Evolutionary conservation across 371 early-diverging fungal species (phyloP), one percentile per base, ranked within the genome.

Genomic region (Actinomucor elegans): DNA sequence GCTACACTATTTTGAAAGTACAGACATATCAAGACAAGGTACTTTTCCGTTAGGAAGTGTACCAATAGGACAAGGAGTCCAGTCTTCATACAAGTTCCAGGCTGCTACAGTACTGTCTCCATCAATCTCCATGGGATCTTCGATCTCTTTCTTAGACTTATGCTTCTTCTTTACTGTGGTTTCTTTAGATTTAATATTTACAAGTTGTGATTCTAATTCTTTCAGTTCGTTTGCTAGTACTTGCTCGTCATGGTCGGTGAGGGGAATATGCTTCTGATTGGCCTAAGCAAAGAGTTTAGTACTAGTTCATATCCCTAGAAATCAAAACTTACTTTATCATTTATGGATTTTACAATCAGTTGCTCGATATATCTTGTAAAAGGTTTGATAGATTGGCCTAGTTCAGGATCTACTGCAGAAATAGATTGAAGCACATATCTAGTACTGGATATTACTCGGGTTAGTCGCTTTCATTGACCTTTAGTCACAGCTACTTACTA

Each of bases 21-120:
- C n/a, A n/a, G n/a, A 14, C 44, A 75, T 55, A 47, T 76, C 73
- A 8, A 76, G 42, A 41, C 42, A 52, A 9, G 77, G 73, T 7
- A 76, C 42, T 10, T 50, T 57, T n/a, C 73, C 71, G 47, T 66
- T 64, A 3, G 77, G 77, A 9, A 76, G 55, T 7, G 68, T 66
- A 23, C 77, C 77, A 20, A 76, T 61, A 18, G 77, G 71, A 53
- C 67, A 72, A 7, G 56, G 33, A 5, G 48, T 57, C 77, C 77
- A 76, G 5, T 62, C 48, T 20, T 58, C 48, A 48, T 55, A 68
- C 15, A 70, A 10, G 3, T 43, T 43, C 77, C 77, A 76, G 5
- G 57, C 51, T 18, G 33, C 20, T 11, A 33, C 23, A n/a, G 8
- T 17, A 34, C 12, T 18, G 5, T 31, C 44, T 6, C 7, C 7